Conservation (phyloP, 2,329 filamentous ascomycete genomes). For the Aplosporella prunicola region DNA sequence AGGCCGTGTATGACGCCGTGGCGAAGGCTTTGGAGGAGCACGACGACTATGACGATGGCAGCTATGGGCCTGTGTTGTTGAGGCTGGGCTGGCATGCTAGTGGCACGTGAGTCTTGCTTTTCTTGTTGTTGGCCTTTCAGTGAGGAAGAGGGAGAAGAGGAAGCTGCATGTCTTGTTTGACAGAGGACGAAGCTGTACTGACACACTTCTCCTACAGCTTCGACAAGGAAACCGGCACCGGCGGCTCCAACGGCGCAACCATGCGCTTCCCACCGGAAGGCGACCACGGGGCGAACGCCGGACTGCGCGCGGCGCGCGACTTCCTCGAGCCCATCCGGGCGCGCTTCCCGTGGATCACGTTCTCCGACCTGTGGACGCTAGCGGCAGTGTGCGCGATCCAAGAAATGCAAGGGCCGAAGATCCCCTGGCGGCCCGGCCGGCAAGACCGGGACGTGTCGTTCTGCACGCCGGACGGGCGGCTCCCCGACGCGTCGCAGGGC, state of each 20-base stretch:
- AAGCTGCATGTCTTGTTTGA: not conserved
- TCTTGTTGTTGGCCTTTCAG: not conserved
- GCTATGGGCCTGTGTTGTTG: slow-evolving; percentile 84
- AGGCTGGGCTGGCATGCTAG: slow-evolving; percentile 90
- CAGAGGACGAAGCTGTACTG: slow-evolving; percentile 9
- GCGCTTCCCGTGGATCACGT: slow-evolving; percentile 89
- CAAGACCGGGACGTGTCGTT: slow-evolving; percentile 66
- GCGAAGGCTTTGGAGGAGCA: slow-evolving; percentile 73
- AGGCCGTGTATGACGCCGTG: slow-evolving; percentile 87
- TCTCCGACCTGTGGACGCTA: slow-evolving; percentile 96
- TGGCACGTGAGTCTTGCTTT: slow-evolving; percentile 51
- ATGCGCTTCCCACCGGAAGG: slow-evolving; percentile 91
- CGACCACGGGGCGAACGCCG: slow-evolving; percentile 88
- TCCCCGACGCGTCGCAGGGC: slow-evolving; percentile 72
- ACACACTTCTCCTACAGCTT: slow-evolving; percentile 37
- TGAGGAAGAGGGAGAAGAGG: too few relatives aligned
- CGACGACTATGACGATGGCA: slow-evolving; percentile 93
- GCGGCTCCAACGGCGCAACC: slow-evolving; percentile 90
- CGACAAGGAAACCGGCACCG: slow-evolving; percentile 77
- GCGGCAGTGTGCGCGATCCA: slow-evolving; percentile 77
- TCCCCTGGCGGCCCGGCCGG: slow-evolving; percentile 85
- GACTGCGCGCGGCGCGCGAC: slow-evolving; percentile 74
- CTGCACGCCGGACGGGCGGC: slow-evolving; percentile 89
- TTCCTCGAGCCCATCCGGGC: slow-evolving; percentile 89
- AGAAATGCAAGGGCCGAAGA: slow-evolving; percentile 82